Evolutionary conservation across 106 monocot species (phyloP).

Genomic region (Acanthochlamys bracteata): DNA sequence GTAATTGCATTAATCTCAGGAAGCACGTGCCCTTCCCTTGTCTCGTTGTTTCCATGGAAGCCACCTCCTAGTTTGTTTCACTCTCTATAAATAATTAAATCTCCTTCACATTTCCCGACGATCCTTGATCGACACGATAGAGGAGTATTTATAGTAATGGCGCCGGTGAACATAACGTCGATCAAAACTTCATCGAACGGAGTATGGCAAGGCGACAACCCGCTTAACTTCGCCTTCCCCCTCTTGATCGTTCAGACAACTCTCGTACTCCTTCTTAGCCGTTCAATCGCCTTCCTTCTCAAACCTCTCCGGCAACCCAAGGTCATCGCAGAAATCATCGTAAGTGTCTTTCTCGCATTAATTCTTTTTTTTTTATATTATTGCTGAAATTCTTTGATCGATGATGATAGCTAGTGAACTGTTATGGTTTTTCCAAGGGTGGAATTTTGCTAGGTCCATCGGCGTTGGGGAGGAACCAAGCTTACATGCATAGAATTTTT

Average conservation of each 20-base stretch:
- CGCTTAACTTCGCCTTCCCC: slow-evolving; percentile 72
- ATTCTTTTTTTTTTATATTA: background rate
- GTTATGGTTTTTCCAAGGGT: slow-evolving; percentile 20
- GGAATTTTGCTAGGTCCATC: slow-evolving; percentile 78
- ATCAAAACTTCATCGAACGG: slow-evolving; percentile 73
- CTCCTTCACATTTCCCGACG: no score
- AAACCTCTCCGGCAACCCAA: slow-evolving; percentile 79
- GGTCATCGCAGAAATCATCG: slow-evolving; percentile 79
- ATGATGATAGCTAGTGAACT: background rate
- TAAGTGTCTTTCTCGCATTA: background rate
- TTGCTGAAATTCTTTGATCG: background rate
- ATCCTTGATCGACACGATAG: no score
- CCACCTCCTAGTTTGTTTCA: no score
- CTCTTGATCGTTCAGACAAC: slow-evolving; percentile 65
- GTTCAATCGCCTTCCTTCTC: slow-evolving; percentile 57
- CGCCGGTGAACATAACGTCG: slow-evolving; percentile 48
- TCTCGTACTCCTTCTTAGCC: slow-evolving; percentile 60
- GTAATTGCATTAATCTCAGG: no score
- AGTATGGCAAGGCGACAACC: slow-evolving; percentile 75
- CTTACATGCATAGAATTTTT: slow-evolving; percentile 42
- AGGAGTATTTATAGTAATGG: background rate
- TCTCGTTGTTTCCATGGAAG: no score
- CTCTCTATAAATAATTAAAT: no score
- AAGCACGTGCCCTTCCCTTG: no score
- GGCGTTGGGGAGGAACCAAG: slow-evolving; percentile 61